A percentile compares a stretch with the other conserved stretches of the same genome.
Evolutionary conservation across 345 rosid species (phyloP).

Genomic region (Psidium guajava): DNA sequence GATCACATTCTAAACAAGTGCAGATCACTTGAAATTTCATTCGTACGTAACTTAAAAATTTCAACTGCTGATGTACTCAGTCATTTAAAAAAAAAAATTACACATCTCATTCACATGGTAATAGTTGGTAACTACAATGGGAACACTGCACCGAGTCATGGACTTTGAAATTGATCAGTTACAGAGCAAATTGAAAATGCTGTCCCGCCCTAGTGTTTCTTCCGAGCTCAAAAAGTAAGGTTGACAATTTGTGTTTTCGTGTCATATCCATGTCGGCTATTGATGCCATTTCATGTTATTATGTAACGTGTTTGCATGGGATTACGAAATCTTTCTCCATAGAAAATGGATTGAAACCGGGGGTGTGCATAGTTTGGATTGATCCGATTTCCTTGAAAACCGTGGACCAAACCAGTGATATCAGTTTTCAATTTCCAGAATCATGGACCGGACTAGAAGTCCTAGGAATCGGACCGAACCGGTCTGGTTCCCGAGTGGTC

Average conservation of each 20-base stretch:
- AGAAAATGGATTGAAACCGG: conserved; percentile 44
- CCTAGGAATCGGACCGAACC: no score
- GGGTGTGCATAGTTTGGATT: no score
- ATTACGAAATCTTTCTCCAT: conserved; percentile 20
- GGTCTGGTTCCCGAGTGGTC: no score
- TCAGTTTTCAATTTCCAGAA: no score
- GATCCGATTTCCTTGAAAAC: no score
- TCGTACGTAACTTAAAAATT: not conserved
- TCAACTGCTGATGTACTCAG: not conserved
- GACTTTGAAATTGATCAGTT: not conserved
- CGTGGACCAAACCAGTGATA: no score
- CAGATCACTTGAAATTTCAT: not conserved
- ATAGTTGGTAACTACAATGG: not conserved
- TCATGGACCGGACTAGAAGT: no score
- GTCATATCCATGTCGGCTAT: not conserved
- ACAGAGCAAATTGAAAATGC: not conserved
- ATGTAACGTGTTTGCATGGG: not conserved
- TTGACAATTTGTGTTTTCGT: not conserved
- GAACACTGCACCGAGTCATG: not conserved
- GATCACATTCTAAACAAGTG: not conserved
- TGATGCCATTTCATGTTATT: no score
- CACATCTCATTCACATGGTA: not conserved
- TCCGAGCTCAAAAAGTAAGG: not conserved
- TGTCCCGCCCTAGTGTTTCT: not conserved
- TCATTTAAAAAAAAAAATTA: not conserved